Conservation (phyloP, 495 filamentous ascomycete species). For the Achaetomiella virescens region DNA sequence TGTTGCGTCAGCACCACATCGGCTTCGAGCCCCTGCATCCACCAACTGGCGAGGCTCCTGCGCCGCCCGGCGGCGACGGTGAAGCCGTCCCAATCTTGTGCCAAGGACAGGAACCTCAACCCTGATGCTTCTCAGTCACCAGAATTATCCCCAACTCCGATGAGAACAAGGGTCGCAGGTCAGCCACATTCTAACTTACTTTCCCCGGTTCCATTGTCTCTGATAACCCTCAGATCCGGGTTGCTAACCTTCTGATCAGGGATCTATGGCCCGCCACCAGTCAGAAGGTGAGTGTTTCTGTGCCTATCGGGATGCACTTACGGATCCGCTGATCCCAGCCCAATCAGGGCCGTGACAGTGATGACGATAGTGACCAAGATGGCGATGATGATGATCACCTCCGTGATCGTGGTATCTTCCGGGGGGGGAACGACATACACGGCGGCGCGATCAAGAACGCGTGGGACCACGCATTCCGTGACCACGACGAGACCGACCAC, state of each 20-base stretch:
- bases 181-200: neutral
- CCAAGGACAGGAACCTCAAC: neutral
- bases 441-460: conserved; percentile 30
- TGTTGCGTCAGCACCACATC: conserved; percentile 48
- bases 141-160: too few species aligned
- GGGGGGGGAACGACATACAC: neutral
- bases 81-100: neutral
- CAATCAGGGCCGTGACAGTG: conserved; percentile 5
- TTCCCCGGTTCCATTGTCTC: neutral
- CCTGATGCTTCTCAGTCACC: neutral
- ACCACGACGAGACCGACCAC: conserved; percentile 30
- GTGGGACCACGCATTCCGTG: conserved; percentile 34
- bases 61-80: neutral
- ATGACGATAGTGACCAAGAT: conserved; percentile 26
- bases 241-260: conserved; percentile 19
- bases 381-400: conserved; percentile 32
- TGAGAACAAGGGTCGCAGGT: too few species aligned
- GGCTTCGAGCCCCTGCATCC: conserved; percentile 47
- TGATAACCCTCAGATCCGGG: too few species aligned
- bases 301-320: too few species aligned
- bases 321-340: too few species aligned
- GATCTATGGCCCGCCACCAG: conserved; percentile 45
- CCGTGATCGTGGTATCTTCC: conserved; percentile 13
- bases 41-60: neutral
- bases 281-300: conserved; percentile 35